Conservation (phyloP, 306 rosid species). For the Mimosa pudica region DNA sequence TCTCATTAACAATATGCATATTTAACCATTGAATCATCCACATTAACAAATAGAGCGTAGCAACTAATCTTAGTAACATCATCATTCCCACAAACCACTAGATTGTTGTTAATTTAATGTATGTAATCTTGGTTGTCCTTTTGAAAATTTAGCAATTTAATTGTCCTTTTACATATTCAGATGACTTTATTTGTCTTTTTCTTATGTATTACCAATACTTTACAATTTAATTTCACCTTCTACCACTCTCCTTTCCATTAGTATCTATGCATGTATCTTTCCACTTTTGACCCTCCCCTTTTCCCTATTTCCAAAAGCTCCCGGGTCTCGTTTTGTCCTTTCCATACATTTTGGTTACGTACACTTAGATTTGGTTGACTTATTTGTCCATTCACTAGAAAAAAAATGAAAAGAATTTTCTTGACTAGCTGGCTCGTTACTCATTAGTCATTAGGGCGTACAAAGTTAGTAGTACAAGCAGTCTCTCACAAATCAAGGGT, state of each 20-base stretch:
- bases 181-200: too few species aligned
- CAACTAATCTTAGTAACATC: too few species aligned
- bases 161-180: too few species aligned
- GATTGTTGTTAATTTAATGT: too few species aligned
- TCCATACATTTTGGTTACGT: background rate
- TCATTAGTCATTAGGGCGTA: background rate
- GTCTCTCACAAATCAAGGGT: background rate
- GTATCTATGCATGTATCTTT: background rate
- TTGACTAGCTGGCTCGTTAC: background rate
- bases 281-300: conserved; percentile 33
- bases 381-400: background rate
- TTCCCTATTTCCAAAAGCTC: conserved; percentile 35
- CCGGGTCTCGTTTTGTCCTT: conserved; percentile 40
- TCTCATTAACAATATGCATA: too few species aligned
- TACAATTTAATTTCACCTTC: background rate
- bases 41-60: too few species aligned
- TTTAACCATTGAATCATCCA: too few species aligned
- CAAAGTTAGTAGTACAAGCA: background rate
- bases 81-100: too few species aligned
- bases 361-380: conserved; percentile 14
- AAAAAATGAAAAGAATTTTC: background rate
- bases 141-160: too few species aligned
- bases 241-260: too few species aligned
- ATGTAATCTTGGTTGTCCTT: too few species aligned
- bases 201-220: too few species aligned